Evolutionary conservation across 1,284 basidiomycete species (phyloP).

Genomic region (Puccinia horiana): DNA sequence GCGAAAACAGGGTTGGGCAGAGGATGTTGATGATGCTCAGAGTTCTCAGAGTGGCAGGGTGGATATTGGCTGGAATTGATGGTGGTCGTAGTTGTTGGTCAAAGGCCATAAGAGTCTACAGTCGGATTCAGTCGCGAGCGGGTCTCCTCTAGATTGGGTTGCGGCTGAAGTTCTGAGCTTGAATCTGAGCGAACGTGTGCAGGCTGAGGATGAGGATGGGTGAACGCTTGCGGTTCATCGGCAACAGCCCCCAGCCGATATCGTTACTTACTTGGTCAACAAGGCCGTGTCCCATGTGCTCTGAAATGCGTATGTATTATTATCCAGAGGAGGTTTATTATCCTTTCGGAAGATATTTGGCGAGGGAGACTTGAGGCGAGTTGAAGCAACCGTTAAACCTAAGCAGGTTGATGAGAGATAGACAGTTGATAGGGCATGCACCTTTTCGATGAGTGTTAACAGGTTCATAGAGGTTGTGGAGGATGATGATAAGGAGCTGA

Average conservation of each 20-base stretch:
- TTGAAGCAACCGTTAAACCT: conserved; percentile 79
- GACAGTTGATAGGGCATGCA: neutral
- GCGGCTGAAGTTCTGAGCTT: neutral
- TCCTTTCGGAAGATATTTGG: neutral
- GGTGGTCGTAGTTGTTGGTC: neutral
- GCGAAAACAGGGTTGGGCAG: neutral
- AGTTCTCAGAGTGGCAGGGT: neutral
- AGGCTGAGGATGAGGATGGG: neutral
- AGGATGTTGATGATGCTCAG: conserved; percentile 9
- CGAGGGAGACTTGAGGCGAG: no score
- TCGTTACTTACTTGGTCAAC: neutral
- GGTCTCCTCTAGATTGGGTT: conserved; percentile 6
- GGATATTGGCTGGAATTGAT: neutral
- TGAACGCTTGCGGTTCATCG: neutral
- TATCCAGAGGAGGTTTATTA: neutral
- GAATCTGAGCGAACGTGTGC: conserved; percentile 4
- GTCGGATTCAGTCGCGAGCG: neutral
- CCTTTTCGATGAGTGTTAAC: conserved; percentile 23
- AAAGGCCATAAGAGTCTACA: neutral
- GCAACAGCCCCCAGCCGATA: neutral
- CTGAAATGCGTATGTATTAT: neutral
- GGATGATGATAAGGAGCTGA: neutral
- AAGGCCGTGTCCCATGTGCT: neutral
- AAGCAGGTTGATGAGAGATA: conserved; percentile 56
- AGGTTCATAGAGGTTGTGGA: neutral